Evolutionary conservation across 1,284 basidiomycete species (phyloP), one percentile per base, ranked within the genome.

Genomic region (Cryptococcus floricola): DNA sequence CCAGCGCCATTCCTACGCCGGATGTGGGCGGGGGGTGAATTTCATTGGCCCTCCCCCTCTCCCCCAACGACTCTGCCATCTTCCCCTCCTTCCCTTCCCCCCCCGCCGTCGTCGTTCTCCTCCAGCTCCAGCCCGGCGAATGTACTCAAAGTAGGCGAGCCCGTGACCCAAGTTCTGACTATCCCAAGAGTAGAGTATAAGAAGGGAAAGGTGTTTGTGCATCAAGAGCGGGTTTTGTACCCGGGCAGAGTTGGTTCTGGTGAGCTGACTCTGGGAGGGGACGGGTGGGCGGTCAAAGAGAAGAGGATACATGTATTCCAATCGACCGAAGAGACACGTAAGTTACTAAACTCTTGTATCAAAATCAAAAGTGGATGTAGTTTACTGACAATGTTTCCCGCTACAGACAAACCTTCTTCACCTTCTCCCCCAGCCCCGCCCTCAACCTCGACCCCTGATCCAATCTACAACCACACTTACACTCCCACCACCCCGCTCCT

Each of bases 11-110:
- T 87, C 75, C 81, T 82, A 18, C 80, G 87, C 44, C 80, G 89
- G 18, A 91, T 91, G 89, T 91, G 89, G 88, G 88, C 87, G 1
- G 83, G 86, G 19, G 89, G 89, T 34, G 31, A 34, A 2, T 34
- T 34, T 10, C 31, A 34, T 2, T 34, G 31, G 31, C 31, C 31
- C 31, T 10, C 31, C 7, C 10, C 5, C 31, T 10, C 5, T 10
- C 10, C 31, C 31, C 10, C 23, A 23, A 3, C 23, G 23, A 23
- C 23, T 23, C 23, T 23, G 23, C 3, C 23, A 23, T 23, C 23
- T 23, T 23, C 23, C 23, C 23, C 23, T 23, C 31, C 31, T 10
- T 10, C 31, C 10, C 3, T 10, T 10, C 5, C 31, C 31, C 10
- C 31, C 31, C 10, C 31, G 7, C 10, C 31, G 6, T 6, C 10